phyloP scores from a whole-genome alignment of 1,284 basidiomycete species.

The Ustilago bromivora region DNA sequence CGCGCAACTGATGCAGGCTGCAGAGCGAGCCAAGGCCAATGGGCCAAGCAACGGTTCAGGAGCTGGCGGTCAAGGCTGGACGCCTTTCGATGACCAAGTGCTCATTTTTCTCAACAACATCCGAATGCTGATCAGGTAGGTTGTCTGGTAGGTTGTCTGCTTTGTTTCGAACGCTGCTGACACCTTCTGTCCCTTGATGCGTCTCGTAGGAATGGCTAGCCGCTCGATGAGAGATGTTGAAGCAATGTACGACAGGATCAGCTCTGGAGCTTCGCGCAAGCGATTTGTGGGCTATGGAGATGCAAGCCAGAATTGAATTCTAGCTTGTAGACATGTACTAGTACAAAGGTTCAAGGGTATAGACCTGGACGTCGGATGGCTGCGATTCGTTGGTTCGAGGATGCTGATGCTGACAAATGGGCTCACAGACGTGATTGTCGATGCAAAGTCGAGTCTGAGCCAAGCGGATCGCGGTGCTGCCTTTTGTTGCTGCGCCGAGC shows the following conservation, averaged over 20 bases:
- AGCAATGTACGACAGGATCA: background rate
- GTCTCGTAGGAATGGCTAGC: conserved; percentile 14
- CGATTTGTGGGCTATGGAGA: background rate
- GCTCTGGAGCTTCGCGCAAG: background rate
- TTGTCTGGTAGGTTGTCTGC: background rate
- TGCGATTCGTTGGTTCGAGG: background rate
- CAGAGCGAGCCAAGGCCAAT: conserved; percentile 31
- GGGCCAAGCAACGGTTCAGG: conserved; percentile 14
- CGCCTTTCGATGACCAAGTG: conserved; percentile 60
- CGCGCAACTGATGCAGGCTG: conserved; percentile 71
- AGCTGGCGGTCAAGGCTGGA: conserved; percentile 56
- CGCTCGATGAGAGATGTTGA: conserved; percentile 26
- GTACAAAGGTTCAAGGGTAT: conserved; percentile 4
- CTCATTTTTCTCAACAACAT: conserved; percentile 67
- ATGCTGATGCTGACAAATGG: background rate
- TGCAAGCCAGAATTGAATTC: background rate
- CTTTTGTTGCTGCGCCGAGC: conserved; percentile 15
- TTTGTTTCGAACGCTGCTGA: no score
- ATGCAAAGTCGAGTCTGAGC: background rate
- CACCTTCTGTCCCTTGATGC: background rate
- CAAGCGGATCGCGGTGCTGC: background rate
- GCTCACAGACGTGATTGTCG: conserved; percentile 17
- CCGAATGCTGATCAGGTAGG: conserved; percentile 63
- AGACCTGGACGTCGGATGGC: background rate
- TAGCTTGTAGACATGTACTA: background rate